Percentiles rank a stretch among this genome's conserved stretches.
phyloP scores from a whole-genome alignment of 768 basidiomycete species.

The Coprinellus micaceus region DNA sequence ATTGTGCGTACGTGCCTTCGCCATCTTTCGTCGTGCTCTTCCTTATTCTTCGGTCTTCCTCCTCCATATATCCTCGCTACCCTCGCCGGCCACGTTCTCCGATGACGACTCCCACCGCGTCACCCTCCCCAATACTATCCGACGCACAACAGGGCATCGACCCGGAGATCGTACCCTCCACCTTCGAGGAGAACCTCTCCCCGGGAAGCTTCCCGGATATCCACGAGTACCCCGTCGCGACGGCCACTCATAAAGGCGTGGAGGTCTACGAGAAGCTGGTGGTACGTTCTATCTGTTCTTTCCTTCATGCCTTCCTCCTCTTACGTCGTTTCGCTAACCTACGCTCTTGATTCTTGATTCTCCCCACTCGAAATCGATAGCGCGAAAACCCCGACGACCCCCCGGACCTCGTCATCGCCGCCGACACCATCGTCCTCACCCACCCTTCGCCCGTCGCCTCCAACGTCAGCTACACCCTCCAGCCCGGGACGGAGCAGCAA shows the following conservation, averaged over 20 bases:
- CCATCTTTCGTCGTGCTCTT: too few relatives aligned
- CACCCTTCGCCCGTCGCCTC: conserved; percentile 62
- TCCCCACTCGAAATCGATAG: conserved; percentile 70
- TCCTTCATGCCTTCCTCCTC: too few relatives aligned
- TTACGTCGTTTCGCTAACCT: neutral
- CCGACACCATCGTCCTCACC: conserved; percentile 93
- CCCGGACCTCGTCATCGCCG: conserved; percentile 66
- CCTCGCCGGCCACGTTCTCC: too few relatives aligned
- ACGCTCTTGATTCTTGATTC: conserved; percentile 51
- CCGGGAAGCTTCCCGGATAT: conserved; percentile 61
- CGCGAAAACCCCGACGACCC: conserved; percentile 31
- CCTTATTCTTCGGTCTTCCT: neutral
- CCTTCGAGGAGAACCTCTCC: conserved; percentile 75
- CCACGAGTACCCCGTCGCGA: conserved; percentile 39
- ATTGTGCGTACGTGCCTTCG: conserved; percentile 50
- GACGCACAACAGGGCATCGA: conserved; percentile 30
- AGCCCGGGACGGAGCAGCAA: conserved; percentile 54
- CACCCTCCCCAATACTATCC: neutral
- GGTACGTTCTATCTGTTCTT: conserved; percentile 17
- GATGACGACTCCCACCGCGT: too few relatives aligned
- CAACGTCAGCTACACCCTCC: conserved; percentile 50
- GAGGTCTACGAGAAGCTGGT: conserved; percentile 37
- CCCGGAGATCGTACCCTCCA: conserved; percentile 42
- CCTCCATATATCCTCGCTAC: neutral
- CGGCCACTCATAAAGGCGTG: conserved; percentile 34